A percentile compares a stretch with the other conserved stretches of the same genome.
These are phyloP conservation scores for Chenopodium formosanum DNA, from an alignment of 148 eudicot species.

Conservation along the genomic window DNA sequence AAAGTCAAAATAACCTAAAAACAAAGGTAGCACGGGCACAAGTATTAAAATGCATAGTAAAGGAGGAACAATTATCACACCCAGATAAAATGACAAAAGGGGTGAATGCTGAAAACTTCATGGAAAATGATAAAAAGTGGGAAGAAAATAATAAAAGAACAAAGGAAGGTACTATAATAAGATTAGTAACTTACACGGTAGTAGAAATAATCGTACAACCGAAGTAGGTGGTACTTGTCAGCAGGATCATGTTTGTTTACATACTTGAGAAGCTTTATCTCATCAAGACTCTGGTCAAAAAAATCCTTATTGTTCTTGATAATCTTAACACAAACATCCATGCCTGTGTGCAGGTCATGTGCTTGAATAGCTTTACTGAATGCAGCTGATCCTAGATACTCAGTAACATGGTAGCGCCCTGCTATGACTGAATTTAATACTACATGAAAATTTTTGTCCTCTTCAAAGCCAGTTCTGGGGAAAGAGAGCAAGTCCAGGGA, in stretches of 20 bases:
- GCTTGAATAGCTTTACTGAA: constrained; percentile 99
- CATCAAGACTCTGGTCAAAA: constrained; percentile 99
- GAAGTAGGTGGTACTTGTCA: constrained; percentile 88
- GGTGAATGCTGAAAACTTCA: background rate
- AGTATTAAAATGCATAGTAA: background rate
- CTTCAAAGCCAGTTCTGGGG: constrained; percentile 92
- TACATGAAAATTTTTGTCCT: constrained; percentile 95
- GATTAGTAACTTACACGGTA: constrained; percentile 68
- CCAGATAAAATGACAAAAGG: background rate
- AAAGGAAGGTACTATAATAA: constrained; percentile 7
- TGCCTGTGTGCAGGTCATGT: constrained; percentile 95
- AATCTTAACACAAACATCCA: constrained; percentile 98
- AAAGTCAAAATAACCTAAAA: background rate
- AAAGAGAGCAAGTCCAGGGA: constrained; percentile 18
- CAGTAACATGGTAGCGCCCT: constrained; percentile 98
- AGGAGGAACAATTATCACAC: background rate
- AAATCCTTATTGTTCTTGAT: constrained; percentile 98
- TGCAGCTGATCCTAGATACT: constrained; percentile 99
- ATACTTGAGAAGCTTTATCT: constrained; percentile 95
- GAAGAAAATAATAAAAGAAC: background rate
- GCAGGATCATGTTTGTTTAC: constrained; percentile 95
- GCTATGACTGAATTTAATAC: constrained; percentile 90
- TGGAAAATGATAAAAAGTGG: background rate
- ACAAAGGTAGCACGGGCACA: background rate
- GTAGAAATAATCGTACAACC: constrained; percentile 94